Evolutionary conservation across 2,329 filamentous ascomycete genomes (phyloP), one percentile per base, ranked within the genome.

Genomic region (Ampelomyces quisqualis): DNA sequence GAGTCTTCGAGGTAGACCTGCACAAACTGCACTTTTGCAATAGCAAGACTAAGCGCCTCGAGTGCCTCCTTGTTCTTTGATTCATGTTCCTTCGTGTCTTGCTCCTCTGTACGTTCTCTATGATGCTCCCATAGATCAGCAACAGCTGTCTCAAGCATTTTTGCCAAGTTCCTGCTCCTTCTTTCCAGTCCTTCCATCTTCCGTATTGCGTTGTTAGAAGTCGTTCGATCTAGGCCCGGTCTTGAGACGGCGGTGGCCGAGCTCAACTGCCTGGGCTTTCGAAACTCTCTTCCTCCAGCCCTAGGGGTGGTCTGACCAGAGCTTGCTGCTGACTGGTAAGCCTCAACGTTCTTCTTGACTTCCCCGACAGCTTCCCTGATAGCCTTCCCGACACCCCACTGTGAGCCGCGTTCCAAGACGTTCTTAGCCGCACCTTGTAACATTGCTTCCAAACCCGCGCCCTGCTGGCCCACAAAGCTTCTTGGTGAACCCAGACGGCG

Each of bases 361-460:
- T 94, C 88, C 7, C 83, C 84, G 60, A 93, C 79, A 13, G 88
- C 87, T 53, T 88, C 86, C n/a, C 88, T 79, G 5, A 93, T 81
- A 0, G 84, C 86, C 64, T 86, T 85, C 60, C 89, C 90, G 40
- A 93, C 85, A 5, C 86, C 86, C 47, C 90, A 81, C 58, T 82
- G 85, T 65, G 90, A 86, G 37, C 87, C 79, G 21, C 81, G 77
- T 55, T 88, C 82, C 22, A 89, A 73, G 11, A 91, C 82, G 37
- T 82, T 83, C 60, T 85, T 87, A 14, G 87, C 86, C 3, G 88
- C 87, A 11, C 84, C 85, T 59, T 90, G 85, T 19, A 93, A 77
- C 0, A 93, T 64, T 1, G 80, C 79, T 63, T 91, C 87, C 31
- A 90, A 75, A 10, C 79, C 60, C 13, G 49, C 57, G 7, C 64